These are phyloP conservation scores for Teunomyces funiuensis DNA, from an alignment of 805 yeast genomes.

Conservation along the genomic window DNA sequence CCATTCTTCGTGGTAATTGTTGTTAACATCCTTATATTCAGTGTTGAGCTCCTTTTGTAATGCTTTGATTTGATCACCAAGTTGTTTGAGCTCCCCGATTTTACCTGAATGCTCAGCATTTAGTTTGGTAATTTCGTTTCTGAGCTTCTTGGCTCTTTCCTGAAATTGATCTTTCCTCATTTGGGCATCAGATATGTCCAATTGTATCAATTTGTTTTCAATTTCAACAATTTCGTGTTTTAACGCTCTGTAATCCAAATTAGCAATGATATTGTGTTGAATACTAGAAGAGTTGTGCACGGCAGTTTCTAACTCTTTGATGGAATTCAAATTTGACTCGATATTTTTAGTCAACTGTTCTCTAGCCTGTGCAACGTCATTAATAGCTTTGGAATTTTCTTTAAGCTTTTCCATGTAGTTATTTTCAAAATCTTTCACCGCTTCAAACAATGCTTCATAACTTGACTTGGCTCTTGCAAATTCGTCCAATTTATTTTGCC, in stretches of 20 bases:
- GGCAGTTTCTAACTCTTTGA: constrained; percentile 21
- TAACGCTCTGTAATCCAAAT: constrained; percentile 55
- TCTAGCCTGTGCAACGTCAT: not conserved
- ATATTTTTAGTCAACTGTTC: constrained; percentile 17
- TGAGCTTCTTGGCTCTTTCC: constrained; percentile 50
- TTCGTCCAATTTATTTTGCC: not conserved
- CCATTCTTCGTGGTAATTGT: constrained; percentile 65
- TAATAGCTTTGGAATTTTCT: constrained; percentile 16
- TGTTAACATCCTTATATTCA: constrained; percentile 70
- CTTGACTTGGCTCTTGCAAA: not conserved
- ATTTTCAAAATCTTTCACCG: constrained; percentile 22
- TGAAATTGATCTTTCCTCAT: constrained; percentile 61
- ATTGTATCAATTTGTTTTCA: constrained; percentile 37
- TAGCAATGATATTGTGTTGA: constrained; percentile 61
- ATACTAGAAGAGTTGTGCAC: constrained; percentile 37
- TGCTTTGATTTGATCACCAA: constrained; percentile 65
- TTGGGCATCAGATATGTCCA: constrained; percentile 61
- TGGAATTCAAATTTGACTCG: constrained; percentile 20
- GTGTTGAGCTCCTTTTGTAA: constrained; percentile 59
- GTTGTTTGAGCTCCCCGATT: constrained; percentile 82
- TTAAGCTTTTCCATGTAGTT: constrained; percentile 20
- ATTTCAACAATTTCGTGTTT: constrained; percentile 37
- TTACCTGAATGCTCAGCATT: constrained; percentile 71
- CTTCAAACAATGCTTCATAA: constrained; percentile 5
- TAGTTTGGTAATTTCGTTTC: constrained; percentile 49